Percentiles rank a stretch among this genome's conserved stretches.
Conservation (phyloP, 1,284 basidiomycete species). For the Microbotryum saponariae region DNA sequence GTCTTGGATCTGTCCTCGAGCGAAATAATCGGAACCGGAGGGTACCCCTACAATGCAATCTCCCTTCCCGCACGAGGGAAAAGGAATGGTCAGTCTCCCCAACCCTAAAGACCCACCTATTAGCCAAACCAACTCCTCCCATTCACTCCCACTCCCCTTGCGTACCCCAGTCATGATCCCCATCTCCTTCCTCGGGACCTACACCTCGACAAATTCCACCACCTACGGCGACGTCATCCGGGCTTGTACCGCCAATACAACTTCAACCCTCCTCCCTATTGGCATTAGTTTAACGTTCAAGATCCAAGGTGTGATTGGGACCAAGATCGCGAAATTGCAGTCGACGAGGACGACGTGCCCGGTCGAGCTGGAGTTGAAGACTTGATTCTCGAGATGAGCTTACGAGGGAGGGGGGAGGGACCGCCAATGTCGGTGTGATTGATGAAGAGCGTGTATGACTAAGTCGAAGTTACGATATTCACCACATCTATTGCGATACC, state of each 20-base stretch:
- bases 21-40: constrained; percentile 24
- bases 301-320: constrained; percentile 16
- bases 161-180: too few species aligned
- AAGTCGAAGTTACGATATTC: too few species aligned
- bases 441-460: too few species aligned
- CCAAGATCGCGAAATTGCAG: constrained; percentile 8
- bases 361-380: constrained; percentile 4
- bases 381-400: too few species aligned
- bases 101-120: constrained; percentile 14
- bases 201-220: constrained; percentile 8
- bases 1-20: constrained; percentile 22
- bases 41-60: not conserved
- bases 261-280: constrained; percentile 14
- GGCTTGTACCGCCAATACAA: constrained; percentile 15
- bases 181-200: too few species aligned
- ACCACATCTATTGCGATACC: too few species aligned
- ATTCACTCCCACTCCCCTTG: too few species aligned
- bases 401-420: too few species aligned
- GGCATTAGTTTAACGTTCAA: constrained; percentile 15
- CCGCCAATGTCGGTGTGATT: too few species aligned
- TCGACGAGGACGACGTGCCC: constrained; percentile 9
- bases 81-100: not conserved
- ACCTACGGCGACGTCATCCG: constrained; percentile 24
- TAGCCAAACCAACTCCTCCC: constrained; percentile 10
- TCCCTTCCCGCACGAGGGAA: too few species aligned